Evolutionary conservation across 768 basidiomycete genomes (phyloP).

Genomic region (Pisolithus sp.): DNA sequence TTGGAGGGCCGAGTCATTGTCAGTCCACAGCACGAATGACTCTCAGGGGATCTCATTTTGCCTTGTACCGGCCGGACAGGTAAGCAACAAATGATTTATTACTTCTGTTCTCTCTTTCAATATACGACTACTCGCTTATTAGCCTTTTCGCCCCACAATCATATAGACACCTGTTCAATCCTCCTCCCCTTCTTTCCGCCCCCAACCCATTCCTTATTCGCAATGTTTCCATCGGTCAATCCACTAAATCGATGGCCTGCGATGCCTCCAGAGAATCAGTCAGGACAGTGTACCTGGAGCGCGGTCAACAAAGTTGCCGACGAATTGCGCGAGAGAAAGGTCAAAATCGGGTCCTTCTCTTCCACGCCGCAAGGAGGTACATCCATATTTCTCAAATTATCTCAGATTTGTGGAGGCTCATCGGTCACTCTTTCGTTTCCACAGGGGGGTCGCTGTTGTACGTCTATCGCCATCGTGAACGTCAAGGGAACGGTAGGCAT

Average conservation of each 20-base stretch:
- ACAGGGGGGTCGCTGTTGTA: constrained; percentile 90
- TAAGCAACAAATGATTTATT: too few species aligned
- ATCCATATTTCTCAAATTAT: constrained; percentile 28
- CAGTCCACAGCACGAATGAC: too few species aligned
- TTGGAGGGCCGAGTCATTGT: too few species aligned
- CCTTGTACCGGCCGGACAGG: too few species aligned
- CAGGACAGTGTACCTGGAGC: constrained; percentile 68
- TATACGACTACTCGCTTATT: neutral
- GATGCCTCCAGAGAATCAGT: constrained; percentile 72
- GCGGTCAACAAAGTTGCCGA: constrained; percentile 76
- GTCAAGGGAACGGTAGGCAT: constrained; percentile 60
- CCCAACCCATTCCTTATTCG: constrained; percentile 13
- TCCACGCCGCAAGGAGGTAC: constrained; percentile 91
- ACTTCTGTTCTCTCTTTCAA: neutral
- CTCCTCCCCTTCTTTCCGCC: constrained; percentile 12
- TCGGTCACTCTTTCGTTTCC: constrained; percentile 13
- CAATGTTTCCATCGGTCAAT: constrained; percentile 53
- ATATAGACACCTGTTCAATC: constrained; percentile 28
- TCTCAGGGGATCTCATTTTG: too few species aligned
- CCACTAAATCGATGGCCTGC: constrained; percentile 76
- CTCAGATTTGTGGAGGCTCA: constrained; percentile 18
- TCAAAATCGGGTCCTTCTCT: constrained; percentile 91
- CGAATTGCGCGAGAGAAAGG: constrained; percentile 78
- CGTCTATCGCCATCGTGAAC: constrained; percentile 40
- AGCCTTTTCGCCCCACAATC: neutral